Evolutionary conservation across 2,329 filamentous ascomycete species (phyloP).

Genomic region (Monosporascus sp.): DNA sequence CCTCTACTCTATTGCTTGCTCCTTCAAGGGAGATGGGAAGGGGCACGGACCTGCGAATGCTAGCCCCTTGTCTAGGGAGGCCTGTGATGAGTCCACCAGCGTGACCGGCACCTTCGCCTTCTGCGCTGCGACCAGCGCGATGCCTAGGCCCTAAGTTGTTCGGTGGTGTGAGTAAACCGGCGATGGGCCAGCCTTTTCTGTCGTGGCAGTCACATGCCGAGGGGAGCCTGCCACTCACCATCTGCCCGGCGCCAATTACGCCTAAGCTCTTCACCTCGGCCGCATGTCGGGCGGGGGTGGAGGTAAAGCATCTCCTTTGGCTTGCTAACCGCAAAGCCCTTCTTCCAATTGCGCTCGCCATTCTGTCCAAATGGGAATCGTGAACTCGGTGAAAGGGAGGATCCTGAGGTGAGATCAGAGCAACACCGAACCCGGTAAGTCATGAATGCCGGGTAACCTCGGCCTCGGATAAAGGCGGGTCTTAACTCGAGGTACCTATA

Average conservation of each 20-base stretch:
- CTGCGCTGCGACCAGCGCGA: slow-evolving; percentile 87
- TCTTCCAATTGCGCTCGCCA: slow-evolving; percentile 36
- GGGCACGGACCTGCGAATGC: slow-evolving; percentile 69
- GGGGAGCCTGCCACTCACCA: slow-evolving; percentile 55
- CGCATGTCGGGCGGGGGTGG: slow-evolving; percentile 52
- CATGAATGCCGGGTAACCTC: slow-evolving; percentile 22
- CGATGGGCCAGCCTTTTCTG: too few relatives aligned
- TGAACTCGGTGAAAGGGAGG: slow-evolving; percentile 3
- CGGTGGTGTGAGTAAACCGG: slow-evolving; percentile 9
- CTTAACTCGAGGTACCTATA: not conserved
- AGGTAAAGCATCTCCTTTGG: slow-evolving; percentile 61
- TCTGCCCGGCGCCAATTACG: slow-evolving; percentile 91
- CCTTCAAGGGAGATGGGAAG: not conserved
- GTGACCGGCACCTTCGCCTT: slow-evolving; percentile 79
- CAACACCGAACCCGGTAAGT: slow-evolving; percentile 1
- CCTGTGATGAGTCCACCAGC: slow-evolving; percentile 77
- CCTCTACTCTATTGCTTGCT: not conserved
- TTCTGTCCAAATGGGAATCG: slow-evolving; percentile 17
- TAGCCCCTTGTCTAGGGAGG: slow-evolving; percentile 81
- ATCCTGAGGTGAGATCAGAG: slow-evolving; percentile 3
- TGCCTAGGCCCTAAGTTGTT: slow-evolving; percentile 73
- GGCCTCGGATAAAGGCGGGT: slow-evolving; percentile 22
- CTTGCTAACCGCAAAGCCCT: slow-evolving; percentile 31
- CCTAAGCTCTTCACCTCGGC: slow-evolving; percentile 81
- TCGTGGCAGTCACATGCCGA: slow-evolving; percentile 30